Conservation (phyloP, 441 rosid genomes). For the Erysimum cheiri region DNA sequence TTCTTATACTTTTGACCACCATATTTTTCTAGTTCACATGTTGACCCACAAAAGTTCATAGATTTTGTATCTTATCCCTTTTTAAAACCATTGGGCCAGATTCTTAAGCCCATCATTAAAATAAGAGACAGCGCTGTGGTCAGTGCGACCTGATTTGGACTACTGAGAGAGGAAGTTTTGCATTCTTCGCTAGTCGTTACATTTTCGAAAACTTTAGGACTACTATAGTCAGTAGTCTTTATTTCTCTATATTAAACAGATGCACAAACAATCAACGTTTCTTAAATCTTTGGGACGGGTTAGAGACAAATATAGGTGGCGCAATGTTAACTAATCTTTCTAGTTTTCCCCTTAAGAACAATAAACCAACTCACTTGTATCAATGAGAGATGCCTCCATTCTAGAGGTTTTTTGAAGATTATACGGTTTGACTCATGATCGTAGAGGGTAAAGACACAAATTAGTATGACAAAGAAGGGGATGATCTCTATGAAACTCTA, state of each 20-base stretch:
- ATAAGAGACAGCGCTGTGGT: neutral
- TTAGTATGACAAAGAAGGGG: slow-evolving; percentile 12
- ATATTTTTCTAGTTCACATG: neutral
- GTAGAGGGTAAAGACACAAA: neutral
- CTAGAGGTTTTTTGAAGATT: neutral
- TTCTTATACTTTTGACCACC: slow-evolving; percentile 9
- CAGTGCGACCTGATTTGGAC: too few relatives aligned
- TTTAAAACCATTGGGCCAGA: neutral
- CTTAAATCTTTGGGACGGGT: neutral
- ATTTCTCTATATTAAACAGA: neutral
- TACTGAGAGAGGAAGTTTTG: too few relatives aligned
- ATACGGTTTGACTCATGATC: neutral
- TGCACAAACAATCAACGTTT: neutral
- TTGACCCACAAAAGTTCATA: neutral
- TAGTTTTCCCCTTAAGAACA: neutral
- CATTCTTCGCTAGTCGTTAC: too few relatives aligned
- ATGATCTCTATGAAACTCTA: slow-evolving; percentile 10
- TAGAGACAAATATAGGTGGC: neutral
- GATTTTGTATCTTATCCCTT: neutral
- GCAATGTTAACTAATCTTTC: neutral
- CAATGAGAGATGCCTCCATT: slow-evolving; percentile 1
- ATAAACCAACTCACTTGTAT: neutral
- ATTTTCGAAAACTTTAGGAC: too few relatives aligned
- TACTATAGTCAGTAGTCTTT: too few relatives aligned
- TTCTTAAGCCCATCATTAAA: neutral